Base-by-base conservation (phyloP, 805 yeast species). In the Schizosaccharomyces pombe region DNA sequence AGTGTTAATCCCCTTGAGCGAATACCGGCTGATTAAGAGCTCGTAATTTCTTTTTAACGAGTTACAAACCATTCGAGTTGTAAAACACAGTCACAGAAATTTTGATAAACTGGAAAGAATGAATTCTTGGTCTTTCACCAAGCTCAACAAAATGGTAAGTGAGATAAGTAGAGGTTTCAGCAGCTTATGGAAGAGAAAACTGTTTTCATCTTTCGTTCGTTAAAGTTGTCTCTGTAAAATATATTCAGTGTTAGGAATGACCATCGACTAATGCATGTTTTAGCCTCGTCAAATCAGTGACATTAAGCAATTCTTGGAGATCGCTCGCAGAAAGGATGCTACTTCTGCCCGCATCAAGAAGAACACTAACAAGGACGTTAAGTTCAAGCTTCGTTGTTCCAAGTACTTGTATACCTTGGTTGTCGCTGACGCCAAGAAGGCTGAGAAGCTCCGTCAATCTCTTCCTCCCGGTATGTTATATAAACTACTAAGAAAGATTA, bases 381-480 rank as follows among this genome's bases (percentile, higher is more conserved):
- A 91, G 76, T 91, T 91, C 87, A 91, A 91, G 84, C 85, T 91
- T 69, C 86, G 97, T 80, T 95, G 96, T 73, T 68, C 95, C 62
- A 85, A 77, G 72, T 72, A 83, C 78, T 80, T 85, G 70, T 91
- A 91, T 84, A 91, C 98, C 65, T 78, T 89, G 73, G 83, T 83
- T 65, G 89, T 91, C 68, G 79, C 82, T 76, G 97, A 91, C 73
- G 82, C 85, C 68, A 82, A 85, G 72, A 87, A 86, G 80, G 97
- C 97, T 68, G 80, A 84, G 82, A 91, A 91, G 79, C 79, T 91
- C 75, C 80, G 84, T 70, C 95, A 87, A 78, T 83, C 97, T 68
- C 78, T 91, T 68, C 96, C 97, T 72, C 94, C 98, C 71, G 65
- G 68, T 57, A 54, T 34, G 60, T 47, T 16, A n/a, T 22, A 6